A percentile compares a stretch with the other conserved stretches of the same genome.
Evolutionary conservation across 1,284 basidiomycete species (phyloP).

Genomic region (Ustilago crameri): DNA sequence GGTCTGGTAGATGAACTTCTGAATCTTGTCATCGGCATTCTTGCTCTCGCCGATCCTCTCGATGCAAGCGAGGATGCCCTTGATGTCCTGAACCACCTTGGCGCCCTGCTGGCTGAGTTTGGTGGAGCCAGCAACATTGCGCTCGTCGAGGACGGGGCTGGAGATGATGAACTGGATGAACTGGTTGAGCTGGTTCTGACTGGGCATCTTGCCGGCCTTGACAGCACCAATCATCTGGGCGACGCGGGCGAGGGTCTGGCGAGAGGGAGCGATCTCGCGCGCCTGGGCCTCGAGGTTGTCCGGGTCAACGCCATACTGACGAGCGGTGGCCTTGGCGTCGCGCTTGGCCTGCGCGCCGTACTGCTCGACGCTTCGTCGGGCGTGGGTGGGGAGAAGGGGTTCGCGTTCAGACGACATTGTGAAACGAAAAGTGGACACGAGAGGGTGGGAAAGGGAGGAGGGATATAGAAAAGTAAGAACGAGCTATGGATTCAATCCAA

Average conservation of each 20-base stretch:
- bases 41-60: conserved; percentile 53
- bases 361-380: conserved; percentile 28
- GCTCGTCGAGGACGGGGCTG: conserved; percentile 53
- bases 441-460: not conserved
- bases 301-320: conserved; percentile 44
- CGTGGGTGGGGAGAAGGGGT: conserved; percentile 46
- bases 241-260: conserved; percentile 39
- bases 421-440: not conserved
- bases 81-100: conserved; percentile 47
- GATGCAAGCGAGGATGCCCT: conserved; percentile 54
- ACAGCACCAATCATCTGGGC: conserved; percentile 50
- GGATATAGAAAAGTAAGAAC: not conserved
- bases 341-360: conserved; percentile 28
- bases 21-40: conserved; percentile 69
- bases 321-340: conserved; percentile 42
- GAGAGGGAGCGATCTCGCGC: conserved; percentile 41
- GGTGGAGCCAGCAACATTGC: conserved; percentile 39
- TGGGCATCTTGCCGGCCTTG: conserved; percentile 54
- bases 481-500: too few species aligned
- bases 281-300: conserved; percentile 34
- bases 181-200: conserved; percentile 46
- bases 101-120: conserved; percentile 52
- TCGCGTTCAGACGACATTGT: conserved; percentile 47
- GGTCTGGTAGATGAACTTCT: conserved; percentile 68
- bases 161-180: conserved; percentile 49